Conservation (phyloP, 306 rosid genomes). For the Sphenostylis stenocarpa region DNA sequence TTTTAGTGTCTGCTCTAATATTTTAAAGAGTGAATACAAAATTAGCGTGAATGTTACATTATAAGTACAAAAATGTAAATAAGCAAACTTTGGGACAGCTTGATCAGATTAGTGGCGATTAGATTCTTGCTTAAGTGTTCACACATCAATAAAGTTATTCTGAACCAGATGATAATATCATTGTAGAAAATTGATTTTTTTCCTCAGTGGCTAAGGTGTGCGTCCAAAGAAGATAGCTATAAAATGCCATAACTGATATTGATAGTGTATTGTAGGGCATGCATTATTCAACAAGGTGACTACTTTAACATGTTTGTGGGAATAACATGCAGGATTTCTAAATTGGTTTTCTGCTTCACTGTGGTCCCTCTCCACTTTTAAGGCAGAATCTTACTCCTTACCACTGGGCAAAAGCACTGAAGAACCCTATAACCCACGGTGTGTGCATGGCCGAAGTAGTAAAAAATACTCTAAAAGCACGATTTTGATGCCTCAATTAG, state of each 20-base stretch:
- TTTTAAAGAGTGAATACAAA: too few relatives aligned
- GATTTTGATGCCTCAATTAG: not conserved
- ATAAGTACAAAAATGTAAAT: not conserved
- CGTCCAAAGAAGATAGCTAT: conserved; percentile 87
- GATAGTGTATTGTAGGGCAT: conserved; percentile 3
- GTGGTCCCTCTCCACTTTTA: conserved; percentile 81
- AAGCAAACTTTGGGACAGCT: conserved; percentile 19
- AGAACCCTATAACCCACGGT: conserved; percentile 15
- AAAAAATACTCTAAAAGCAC: not conserved
- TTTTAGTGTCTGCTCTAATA: not conserved
- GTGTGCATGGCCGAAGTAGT: not conserved
- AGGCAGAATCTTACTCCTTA: not conserved
- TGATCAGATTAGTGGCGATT: conserved; percentile 15
- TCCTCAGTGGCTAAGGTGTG: conserved; percentile 68
- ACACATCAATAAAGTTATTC: conserved; percentile 14
- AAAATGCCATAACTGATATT: conserved; percentile 12
- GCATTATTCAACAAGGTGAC: conserved; percentile 3
- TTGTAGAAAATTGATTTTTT: conserved; percentile 46
- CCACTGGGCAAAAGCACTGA: not conserved
- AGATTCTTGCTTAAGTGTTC: conserved; percentile 9
- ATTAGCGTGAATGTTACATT: not conserved
- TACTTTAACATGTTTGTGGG: conserved; percentile 25
- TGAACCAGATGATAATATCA: conserved; percentile 21
- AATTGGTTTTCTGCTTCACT: conserved; percentile 73
- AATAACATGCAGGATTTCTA: conserved; percentile 70